Conservation (phyloP, 371 early-diverging fungal genomes). For the Racocetra persica region DNA sequence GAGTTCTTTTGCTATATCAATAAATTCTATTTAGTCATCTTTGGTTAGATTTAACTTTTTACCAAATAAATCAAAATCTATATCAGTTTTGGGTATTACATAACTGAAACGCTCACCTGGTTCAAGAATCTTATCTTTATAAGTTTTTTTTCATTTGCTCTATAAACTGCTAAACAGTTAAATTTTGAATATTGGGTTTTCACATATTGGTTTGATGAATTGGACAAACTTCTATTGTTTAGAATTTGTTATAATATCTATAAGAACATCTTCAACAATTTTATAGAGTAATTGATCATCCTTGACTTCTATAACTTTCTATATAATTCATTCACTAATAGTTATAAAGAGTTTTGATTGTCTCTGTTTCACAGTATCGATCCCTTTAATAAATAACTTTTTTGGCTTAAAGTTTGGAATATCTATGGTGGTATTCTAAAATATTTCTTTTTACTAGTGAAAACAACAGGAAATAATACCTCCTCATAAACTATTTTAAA, state of each 20-base stretch:
- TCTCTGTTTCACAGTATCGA: constrained; percentile 27
- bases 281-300: not conserved
- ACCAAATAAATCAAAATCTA: constrained; percentile 23
- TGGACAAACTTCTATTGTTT: constrained; percentile 20
- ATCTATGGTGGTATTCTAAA: constrained; percentile 22
- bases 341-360: constrained; percentile 25
- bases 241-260: not conserved
- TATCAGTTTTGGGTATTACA: constrained; percentile 15
- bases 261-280: constrained; percentile 14
- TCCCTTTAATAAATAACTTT: constrained; percentile 5
- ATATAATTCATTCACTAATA: constrained; percentile 4
- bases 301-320: not conserved
- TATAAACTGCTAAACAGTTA: constrained; percentile 6
- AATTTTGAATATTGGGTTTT: constrained; percentile 13
- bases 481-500: constrained; percentile 25
- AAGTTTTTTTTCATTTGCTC: not conserved
- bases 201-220: not conserved
- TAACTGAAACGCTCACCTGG: constrained; percentile 30
- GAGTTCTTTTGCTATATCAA: constrained; percentile 12
- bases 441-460: constrained; percentile 31
- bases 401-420: not conserved
- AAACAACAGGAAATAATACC: constrained; percentile 23
- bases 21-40: constrained; percentile 20
- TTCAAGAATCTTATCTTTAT: not conserved
- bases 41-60: too few species aligned